phyloP scores from a whole-genome alignment of 2,329 filamentous ascomycete genomes.

The Rutstroemia sydowiana region DNA sequence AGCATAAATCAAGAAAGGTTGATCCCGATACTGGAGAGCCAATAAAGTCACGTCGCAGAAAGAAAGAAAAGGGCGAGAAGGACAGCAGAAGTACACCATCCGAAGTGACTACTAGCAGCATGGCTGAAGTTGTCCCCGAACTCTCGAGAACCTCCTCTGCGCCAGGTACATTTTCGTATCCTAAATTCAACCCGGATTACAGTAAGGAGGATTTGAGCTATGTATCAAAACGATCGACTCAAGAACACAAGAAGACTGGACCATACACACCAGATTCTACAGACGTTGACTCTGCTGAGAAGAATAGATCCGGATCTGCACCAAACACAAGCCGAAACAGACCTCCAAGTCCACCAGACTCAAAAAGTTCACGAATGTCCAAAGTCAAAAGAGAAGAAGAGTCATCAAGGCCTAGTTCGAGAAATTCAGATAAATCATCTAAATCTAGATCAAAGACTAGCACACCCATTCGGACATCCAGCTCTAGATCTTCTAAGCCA shows the following conservation, averaged over 20 bases:
- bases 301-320: slow-evolving; percentile 41
- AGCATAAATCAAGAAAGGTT: slow-evolving; percentile 27
- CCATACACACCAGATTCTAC: slow-evolving; percentile 65
- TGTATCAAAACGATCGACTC: too few species aligned
- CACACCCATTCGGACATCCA: slow-evolving; percentile 39
- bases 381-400: slow-evolving; percentile 33
- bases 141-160: slow-evolving; percentile 32
- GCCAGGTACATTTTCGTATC: slow-evolving; percentile 45
- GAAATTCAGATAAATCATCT: slow-evolving; percentile 33
- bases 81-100: slow-evolving; percentile 11
- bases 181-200: slow-evolving; percentile 80
- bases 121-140: slow-evolving; percentile 45
- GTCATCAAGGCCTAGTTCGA: slow-evolving; percentile 37
- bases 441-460: slow-evolving; percentile 52
- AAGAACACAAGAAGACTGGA: slow-evolving; percentile 10
- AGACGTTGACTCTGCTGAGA: slow-evolving; percentile 50
- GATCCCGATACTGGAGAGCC: slow-evolving; percentile 28
- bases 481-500: slow-evolving; percentile 14
- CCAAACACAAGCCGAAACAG: slow-evolving; percentile 38
- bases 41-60: slow-evolving; percentile 25
- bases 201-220: slow-evolving; percentile 85
- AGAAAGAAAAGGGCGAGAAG: slow-evolving; percentile 15
- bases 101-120: slow-evolving; percentile 25
- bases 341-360: slow-evolving; percentile 58
- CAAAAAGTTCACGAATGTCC: slow-evolving; percentile 44